Evolutionary conservation across 1,284 basidiomycete genomes (phyloP), one percentile per base, ranked within the genome.

Genomic region (Apiotrichum akiyoshidainum): DNA sequence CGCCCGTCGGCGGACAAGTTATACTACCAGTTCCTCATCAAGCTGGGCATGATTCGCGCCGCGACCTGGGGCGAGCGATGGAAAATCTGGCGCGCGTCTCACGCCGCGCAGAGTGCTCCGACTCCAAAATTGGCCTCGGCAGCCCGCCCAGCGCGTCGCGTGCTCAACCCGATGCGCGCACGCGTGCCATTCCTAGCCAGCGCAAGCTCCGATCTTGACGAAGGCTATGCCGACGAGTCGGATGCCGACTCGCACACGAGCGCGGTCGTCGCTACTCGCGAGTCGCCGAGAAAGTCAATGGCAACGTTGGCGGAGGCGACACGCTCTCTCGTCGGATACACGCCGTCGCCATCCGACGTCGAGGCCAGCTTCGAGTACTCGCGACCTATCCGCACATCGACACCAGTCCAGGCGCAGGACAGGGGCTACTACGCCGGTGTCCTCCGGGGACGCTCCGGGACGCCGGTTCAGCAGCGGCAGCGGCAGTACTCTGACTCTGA

Each of bases 21-120:
- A 11, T 75, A 76, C 61, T 78, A 77, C 62, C 70, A 73, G 54
- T 76, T 78, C 52, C 68, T 78, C 13, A 66, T 78, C 37, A 75
- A 76, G 60, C 65, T 78, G 6, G 74, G 74, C n/a, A 67, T 73
- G 48, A 68, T 76, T 16, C 67, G 71, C 31, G 76, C 74, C 0
- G 47, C 63, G n/a, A 73, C 72, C 34, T 78, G 75, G 75, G 75
- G 73, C 5, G 72, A 74, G 55, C 66, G 70, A 58, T 78, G 76
- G 76, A 68, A 72, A 26, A 58, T 73, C 13, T 78, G 71, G 73
- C 59, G 57, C 60, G n/a, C 47, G 54, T 49, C 44, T 5, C 37
- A 49, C 44, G 47, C 51, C 37, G 44, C 8, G 42, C 41, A 34
- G 54, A 17, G 2, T n/a, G 46, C 26, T 33, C 37, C 34, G 9